Base-by-base conservation (phyloP, 1,284 basidiomycete species). In the Naganishia sp. region DNA sequence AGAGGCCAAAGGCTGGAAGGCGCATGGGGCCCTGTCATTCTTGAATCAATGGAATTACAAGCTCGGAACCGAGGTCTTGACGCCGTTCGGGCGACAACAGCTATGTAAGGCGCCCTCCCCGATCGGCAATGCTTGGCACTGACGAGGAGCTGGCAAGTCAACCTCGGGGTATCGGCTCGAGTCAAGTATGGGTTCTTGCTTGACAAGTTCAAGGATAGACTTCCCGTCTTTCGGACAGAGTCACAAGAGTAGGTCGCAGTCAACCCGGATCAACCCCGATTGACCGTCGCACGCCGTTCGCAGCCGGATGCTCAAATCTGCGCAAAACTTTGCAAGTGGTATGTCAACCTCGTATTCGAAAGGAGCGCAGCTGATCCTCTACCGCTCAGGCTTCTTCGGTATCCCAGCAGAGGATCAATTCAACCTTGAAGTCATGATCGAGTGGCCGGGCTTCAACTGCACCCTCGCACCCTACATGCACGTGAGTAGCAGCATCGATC, bases 21-120 rank as follows among this genome's bases (percentile, higher is more conserved):
- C 86, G 0, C 81, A 81, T 2, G 83, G 80, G 6, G 74, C 75
- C 9, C 73, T 84, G 28, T 57, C 70, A 1, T 84, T 83, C 74
- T 66, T 83, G 55, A 82, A 83, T 70, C 70, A 76, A 21, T 84
- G 82, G 82, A 72, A 71, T 28, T 83, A 82, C 70, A 69, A 77
- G 64, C 75, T 84, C 6, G 83, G 83, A 21, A 75, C 78, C 1
- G 82, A 83, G 70, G 70, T 83, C 13, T 74, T 84, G 28, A 82
- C 81, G 3, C 82, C 83, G 0, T 81, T 82, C 59, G 84, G 84
- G 10, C 82, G 90, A 48, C 87, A 91, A 74, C 89, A 93, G 67
- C 70, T 79, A n/a, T 79, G 68, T 69, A 13, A 64, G 68, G 63
- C 18, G 21, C 45, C 15, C 15, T 23, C 7, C 13, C 6, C 36